phyloP scores from a whole-genome alignment of 306 rosid genomes.

The Castanopsis chinensis region DNA sequence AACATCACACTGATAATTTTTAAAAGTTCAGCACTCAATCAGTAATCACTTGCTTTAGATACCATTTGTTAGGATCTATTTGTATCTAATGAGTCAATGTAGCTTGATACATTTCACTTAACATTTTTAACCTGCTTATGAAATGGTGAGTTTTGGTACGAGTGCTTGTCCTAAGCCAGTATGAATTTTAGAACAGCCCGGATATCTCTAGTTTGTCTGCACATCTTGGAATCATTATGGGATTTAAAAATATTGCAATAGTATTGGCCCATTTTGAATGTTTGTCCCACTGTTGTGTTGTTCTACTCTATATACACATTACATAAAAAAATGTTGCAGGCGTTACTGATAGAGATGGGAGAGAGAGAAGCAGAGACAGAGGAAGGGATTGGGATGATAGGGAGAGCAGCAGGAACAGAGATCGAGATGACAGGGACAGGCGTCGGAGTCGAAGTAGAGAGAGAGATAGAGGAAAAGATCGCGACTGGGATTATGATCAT shows the following conservation, averaged over 20 bases:
- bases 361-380: conserved; percentile 82
- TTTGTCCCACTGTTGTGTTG: background rate
- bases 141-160: background rate
- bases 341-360: conserved; percentile 61
- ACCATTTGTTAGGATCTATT: background rate
- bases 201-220: background rate
- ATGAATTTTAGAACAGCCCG: background rate
- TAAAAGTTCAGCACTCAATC: background rate
- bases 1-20: background rate
- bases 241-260: background rate
- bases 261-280: background rate
- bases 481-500: conserved; percentile 60
- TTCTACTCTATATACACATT: background rate
- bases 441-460: conserved; percentile 69
- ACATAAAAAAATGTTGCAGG: conserved; percentile 47
- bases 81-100: background rate
- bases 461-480: conserved; percentile 73
- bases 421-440: conserved; percentile 63
- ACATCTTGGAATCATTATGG: background rate
- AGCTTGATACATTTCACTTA: background rate
- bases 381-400: conserved; percentile 70
- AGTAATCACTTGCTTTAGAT: background rate
- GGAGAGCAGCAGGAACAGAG: conserved; percentile 58
- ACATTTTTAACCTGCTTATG: background rate
- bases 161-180: background rate